Base-by-base conservation (phyloP, 2,329 filamentous ascomycete genomes). In the Berkeleyomyces rouxiae region DNA sequence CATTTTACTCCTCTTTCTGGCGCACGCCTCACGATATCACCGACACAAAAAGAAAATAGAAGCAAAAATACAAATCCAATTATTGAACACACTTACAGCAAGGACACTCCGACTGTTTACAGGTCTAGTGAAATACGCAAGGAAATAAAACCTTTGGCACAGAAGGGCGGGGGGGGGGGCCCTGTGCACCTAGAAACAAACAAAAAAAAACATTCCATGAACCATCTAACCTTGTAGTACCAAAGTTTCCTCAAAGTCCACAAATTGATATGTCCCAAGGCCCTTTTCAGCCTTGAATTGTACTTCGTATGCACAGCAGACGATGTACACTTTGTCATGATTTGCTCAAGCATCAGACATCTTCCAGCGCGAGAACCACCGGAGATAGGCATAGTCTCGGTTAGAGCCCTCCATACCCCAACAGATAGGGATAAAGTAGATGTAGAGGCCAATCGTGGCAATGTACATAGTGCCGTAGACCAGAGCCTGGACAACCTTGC, bases 401-500 rank as follows among this genome's bases (percentile, higher is more conserved):
- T 89, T 90, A 65, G 82, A 77, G 11, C 93, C 93, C 64, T 85
- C 84, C 89, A 99, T 99, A 65, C 93, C 93, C 79, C 95, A 99
- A 74, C 89, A 93, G 71, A 99, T 91, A 31, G 88, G 91, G 67
- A 92, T 86, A 78, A 99, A 99, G 69, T 87, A 80, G 70, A 91
- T 79, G 76, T 96, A 99, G 49, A 97, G 80, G 4, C 86, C 87
- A 67, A 95, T 84, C 62, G 90, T 81, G 33, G 80, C 72, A 16
- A 78, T 76, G 73, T 97, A 97, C 36, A 97, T 75, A 13, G 85
- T 68, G 37, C 79, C 80, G 72, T 92, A 96, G n/a, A 88, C 73
- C 10, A 75, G 78, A 73, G 82, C 83, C 73, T 88, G 84, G 39
- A 89, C 69, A 49, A 73, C 76, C 70, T 81, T 82, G 68, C 78